Percentiles rank a stretch among this genome's conserved stretches.
These are phyloP conservation scores for Sclerospora graminicola DNA, from an alignment of 352 stramenopile genomes.

Conservation along the genomic window DNA sequence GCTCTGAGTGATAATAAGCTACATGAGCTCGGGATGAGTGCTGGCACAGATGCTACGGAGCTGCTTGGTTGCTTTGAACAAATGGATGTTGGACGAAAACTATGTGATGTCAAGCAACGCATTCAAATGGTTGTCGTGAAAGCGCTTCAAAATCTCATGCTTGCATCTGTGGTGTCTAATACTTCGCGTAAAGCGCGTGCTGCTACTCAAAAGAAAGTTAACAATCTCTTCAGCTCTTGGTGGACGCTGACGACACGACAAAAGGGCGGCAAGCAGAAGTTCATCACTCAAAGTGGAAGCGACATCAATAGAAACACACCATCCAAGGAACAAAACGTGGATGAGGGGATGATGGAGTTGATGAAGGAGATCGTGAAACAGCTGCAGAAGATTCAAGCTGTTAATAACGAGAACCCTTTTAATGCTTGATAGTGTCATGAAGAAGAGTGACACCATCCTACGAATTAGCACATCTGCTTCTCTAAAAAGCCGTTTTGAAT, in stretches of 20 bases:
- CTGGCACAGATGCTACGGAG: constrained; percentile 97
- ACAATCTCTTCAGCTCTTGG: constrained; percentile 34
- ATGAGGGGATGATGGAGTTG: constrained; percentile 45
- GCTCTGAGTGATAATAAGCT: constrained; percentile 73
- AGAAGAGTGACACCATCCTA: constrained; percentile 32
- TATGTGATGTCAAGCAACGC: constrained; percentile 53
- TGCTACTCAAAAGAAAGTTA: constrained; percentile 24
- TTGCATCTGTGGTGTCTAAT: constrained; percentile 14
- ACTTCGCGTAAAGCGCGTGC: constrained; percentile 18
- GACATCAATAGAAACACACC: constrained; percentile 31
- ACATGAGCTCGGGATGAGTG: constrained; percentile 94
- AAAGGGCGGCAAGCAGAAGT: constrained; percentile 27
- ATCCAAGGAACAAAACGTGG: constrained; percentile 56
- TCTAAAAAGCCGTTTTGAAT: constrained; percentile 90
- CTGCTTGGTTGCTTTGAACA: constrained; percentile 99
- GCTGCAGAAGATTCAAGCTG: constrained; percentile 12
- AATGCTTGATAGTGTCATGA: constrained; percentile 10
- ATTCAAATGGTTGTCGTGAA: constrained; percentile 36
- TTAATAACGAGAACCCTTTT: constrained; percentile 4
- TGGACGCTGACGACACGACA: constrained; percentile 37
- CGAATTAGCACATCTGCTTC: constrained; percentile 49
- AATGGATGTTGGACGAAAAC: constrained; percentile 85
- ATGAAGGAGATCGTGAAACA: constrained; percentile 35
- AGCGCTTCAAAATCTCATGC: constrained; percentile 26
- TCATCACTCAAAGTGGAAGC: constrained; percentile 1